Evolutionary conservation across 169 alveolate genomes (phyloP).

Genomic region (Plasmodium ovale): DNA sequence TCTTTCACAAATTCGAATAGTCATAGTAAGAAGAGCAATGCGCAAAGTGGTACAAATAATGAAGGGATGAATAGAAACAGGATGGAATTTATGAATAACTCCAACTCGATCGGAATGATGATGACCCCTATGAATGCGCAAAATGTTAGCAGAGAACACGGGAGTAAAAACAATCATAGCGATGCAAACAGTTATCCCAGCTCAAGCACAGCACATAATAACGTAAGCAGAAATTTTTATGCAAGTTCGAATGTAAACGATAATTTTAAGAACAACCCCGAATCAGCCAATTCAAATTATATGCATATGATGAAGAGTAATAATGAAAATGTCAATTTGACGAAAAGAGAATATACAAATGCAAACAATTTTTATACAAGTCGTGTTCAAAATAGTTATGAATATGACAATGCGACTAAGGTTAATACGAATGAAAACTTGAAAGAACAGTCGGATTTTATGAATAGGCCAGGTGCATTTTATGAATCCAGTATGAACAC

Average conservation of each 20-base stretch:
- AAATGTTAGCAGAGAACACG: not conserved
- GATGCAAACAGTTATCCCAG: constrained; percentile 1
- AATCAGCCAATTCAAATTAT: not conserved
- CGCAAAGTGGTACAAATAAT: not conserved
- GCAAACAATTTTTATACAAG: constrained; percentile 10
- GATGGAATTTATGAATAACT: not conserved
- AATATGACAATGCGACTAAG: not conserved
- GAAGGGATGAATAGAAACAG: not conserved
- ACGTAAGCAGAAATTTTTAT: constrained; percentile 1
- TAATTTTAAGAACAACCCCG: constrained; percentile 14
- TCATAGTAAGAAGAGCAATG: constrained; percentile 1
- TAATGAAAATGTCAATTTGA: constrained; percentile 24
- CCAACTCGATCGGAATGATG: not conserved
- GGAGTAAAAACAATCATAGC: not conserved
- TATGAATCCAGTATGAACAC: not conserved
- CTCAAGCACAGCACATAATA: not conserved
- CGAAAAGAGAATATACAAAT: constrained; percentile 37
- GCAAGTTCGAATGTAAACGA: not conserved
- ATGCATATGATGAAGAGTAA: constrained; percentile 3
- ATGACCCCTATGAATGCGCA: not conserved
- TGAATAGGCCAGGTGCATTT: not conserved
- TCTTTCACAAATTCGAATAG: not conserved
- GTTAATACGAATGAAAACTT: constrained; percentile 20
- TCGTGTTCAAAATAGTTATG: not conserved
- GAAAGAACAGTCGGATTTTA: constrained; percentile 20